Conservation (phyloP, 177 flowering plant genomes). For the Vitis hybrid region DNA sequence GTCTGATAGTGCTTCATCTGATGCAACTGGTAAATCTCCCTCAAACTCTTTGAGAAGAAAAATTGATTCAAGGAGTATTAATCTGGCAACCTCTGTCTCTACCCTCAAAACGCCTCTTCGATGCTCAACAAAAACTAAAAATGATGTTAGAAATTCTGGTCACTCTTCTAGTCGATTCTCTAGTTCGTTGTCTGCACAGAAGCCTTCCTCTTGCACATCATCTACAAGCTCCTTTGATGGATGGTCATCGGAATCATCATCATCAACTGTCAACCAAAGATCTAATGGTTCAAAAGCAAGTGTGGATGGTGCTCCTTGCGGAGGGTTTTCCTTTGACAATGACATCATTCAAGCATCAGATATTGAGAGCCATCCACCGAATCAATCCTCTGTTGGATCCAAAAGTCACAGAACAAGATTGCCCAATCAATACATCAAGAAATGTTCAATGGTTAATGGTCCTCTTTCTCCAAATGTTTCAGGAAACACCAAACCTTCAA, state of each 20-base stretch:
- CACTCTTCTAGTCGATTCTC: conserved; percentile 1
- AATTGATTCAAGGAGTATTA: conserved; percentile 2
- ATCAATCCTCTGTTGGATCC: background rate
- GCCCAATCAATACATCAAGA: background rate
- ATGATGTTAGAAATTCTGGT: conserved; percentile 12
- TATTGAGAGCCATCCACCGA: background rate
- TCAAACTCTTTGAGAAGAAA: conserved; percentile 15
- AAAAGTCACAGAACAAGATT: conserved; percentile 7
- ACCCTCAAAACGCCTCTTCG: conserved; percentile 9
- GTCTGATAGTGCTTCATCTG: background rate
- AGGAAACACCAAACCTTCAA: conserved; percentile 23
- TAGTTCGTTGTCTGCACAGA: conserved; percentile 4
- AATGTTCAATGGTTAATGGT: conserved; percentile 5
- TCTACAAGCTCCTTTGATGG: conserved; percentile 36
- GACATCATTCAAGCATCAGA: conserved; percentile 13
- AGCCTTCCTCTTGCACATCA: conserved; percentile 25
- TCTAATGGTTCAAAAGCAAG: conserved; percentile 12
- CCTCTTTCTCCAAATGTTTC: conserved; percentile 12
- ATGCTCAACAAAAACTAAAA: conserved; percentile 8
- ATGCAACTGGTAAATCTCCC: conserved; percentile 4
- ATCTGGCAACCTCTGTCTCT: conserved; percentile 4
- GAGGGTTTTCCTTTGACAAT: conserved; percentile 14
- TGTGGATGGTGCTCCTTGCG: conserved; percentile 9
- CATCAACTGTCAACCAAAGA: conserved; percentile 14
- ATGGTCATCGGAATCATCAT: conserved; percentile 34